These are phyloP conservation scores for Babesia bigemina DNA, from an alignment of 169 alveolate species.

Conservation along the genomic window DNA sequence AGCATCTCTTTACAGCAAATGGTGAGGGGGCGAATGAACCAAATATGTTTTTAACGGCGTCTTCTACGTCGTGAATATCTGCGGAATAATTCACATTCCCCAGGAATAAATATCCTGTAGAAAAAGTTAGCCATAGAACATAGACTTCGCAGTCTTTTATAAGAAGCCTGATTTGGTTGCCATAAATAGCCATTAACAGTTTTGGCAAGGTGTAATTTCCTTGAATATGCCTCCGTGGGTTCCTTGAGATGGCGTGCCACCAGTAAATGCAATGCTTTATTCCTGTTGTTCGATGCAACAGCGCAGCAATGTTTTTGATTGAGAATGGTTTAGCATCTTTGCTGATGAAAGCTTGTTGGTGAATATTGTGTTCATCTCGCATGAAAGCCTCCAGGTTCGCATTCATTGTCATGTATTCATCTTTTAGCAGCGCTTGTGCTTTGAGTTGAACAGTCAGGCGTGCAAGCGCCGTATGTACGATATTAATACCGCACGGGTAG, in stretches of 20 bases:
- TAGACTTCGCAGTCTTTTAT: not conserved
- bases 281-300: constrained; percentile 1
- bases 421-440: not conserved
- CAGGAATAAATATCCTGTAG: not conserved
- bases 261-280: constrained; percentile 7
- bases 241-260: constrained; percentile 6
- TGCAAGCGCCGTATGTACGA: not conserved
- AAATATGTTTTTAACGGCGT: not conserved
- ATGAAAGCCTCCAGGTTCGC: constrained; percentile 3
- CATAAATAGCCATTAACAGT: constrained; percentile 5
- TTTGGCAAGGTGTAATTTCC: constrained; percentile 11
- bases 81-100: not conserved
- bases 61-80: not conserved
- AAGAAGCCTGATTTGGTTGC: not conserved
- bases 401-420: not conserved
- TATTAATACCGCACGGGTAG: not conserved
- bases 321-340: not conserved
- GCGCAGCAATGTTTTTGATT: not conserved
- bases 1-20: not conserved
- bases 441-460: not conserved
- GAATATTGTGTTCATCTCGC: not conserved
- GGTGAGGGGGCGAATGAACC: not conserved
- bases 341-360: not conserved
- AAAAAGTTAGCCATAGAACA: not conserved
- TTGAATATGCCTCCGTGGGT: not conserved